Evolutionary conservation across 108 stramenopile genomes (phyloP).

Genomic region (Pseudonitzschia delicatissima): DNA sequence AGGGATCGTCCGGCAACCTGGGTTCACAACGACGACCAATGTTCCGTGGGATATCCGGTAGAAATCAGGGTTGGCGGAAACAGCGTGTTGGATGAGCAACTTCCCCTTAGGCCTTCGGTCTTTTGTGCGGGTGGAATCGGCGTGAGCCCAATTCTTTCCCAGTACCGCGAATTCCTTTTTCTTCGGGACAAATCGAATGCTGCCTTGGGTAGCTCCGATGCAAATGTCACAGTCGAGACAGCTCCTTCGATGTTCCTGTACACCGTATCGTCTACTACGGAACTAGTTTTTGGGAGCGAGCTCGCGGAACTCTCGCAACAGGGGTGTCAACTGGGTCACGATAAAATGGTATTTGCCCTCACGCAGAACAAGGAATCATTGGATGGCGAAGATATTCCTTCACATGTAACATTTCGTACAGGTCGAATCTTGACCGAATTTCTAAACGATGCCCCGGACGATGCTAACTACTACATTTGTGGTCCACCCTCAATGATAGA

Average conservation of each 20-base stretch:
- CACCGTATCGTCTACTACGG: slow-evolving; percentile 14
- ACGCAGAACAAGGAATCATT: slow-evolving; percentile 1
- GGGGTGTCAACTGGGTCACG: not conserved
- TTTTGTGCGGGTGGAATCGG: slow-evolving; percentile 42
- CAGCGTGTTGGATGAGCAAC: not conserved
- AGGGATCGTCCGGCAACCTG: slow-evolving; percentile 21
- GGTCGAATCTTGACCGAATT: slow-evolving; percentile 18
- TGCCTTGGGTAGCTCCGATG: not conserved
- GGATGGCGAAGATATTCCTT: too few species aligned
- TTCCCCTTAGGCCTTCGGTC: not conserved
- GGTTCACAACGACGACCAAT: slow-evolving; percentile 19
- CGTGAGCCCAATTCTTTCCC: slow-evolving; percentile 23
- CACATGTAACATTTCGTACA: slow-evolving; percentile 3
- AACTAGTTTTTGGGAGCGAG: slow-evolving; percentile 32
- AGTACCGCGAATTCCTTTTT: slow-evolving; percentile 23
- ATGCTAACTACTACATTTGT: slow-evolving; percentile 28
- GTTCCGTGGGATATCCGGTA: slow-evolving; percentile 13
- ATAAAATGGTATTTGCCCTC: slow-evolving; percentile 24
- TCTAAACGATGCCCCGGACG: slow-evolving; percentile 9
- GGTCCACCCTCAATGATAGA: slow-evolving; percentile 29
- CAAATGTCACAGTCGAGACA: not conserved
- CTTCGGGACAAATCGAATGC: slow-evolving; percentile 9
- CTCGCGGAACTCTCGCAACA: slow-evolving; percentile 8
- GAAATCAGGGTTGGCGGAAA: slow-evolving; percentile 26
- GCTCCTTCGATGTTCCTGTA: slow-evolving; percentile 22